Conservation (phyloP, 2,329 filamentous ascomycete species). For the Ceratocystis alfenasii region DNA sequence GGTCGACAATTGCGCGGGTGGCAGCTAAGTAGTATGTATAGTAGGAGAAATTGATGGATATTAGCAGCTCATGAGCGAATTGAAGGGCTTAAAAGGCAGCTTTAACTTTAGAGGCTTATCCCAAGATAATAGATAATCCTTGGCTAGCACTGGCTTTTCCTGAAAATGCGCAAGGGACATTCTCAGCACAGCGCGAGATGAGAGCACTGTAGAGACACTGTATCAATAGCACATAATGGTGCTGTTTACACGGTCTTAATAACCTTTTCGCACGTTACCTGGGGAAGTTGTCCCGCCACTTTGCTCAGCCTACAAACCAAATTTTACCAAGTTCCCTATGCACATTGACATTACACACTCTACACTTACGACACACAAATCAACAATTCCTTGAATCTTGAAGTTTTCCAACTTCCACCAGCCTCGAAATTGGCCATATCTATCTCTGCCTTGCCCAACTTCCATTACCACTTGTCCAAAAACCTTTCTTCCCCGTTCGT, state of each 20-base stretch:
- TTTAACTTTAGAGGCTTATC: slow-evolving; percentile 12
- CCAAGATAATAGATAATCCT: slow-evolving; percentile 5
- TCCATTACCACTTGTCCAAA: too few species aligned
- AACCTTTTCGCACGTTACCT: too few species aligned
- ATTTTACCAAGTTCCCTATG: neutral
- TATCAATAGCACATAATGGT: neutral
- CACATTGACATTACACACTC: neutral
- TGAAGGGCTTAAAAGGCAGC: slow-evolving; percentile 2
- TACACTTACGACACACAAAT: neutral
- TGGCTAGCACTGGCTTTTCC: neutral
- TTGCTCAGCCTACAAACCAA: neutral
- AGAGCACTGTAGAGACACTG: slow-evolving; percentile 6
- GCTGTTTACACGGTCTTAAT: neutral
- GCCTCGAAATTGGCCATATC: too few species aligned
- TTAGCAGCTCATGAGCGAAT: slow-evolving; percentile 1
- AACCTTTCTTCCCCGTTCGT: neutral
- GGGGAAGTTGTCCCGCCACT: neutral
- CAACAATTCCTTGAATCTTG: too few species aligned
- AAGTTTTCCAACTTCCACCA: neutral
- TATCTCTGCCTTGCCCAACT: neutral
- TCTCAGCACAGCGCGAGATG: neutral
- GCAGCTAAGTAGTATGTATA: neutral
- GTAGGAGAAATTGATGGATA: slow-evolving; percentile 1
- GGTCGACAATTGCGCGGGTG: neutral
- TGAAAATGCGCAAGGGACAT: slow-evolving; percentile 10